Evolutionary conservation across 2,329 filamentous ascomycete species (phyloP), one percentile per base, ranked within the genome.

Genomic region (Endothia cerciana): DNA sequence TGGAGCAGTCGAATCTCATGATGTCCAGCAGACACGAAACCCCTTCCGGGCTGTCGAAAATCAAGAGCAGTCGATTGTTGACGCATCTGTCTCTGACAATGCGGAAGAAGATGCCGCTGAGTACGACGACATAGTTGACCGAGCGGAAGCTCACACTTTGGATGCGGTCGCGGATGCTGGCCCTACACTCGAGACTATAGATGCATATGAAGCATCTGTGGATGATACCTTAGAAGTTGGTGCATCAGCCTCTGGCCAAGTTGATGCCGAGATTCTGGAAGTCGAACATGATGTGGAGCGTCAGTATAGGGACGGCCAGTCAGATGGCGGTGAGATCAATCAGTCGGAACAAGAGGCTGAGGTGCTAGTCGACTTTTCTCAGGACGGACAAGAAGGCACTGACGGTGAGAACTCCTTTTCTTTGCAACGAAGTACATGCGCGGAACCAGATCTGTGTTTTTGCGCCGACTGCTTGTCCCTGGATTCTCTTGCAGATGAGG

Each of bases 321-420:
- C 45, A 10, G 19, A 8, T 45, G 19, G 45, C 10, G 60, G 49
- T n/a, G 53, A 63, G 58, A 40, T 53, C 15, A 17, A 25, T 30
- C 25, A 45, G 30, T 40, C 38, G 17, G 51, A 64, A 11, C 41
- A 49, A 30, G 51, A 62, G 19, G 45, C 63, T 17, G 64, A 51
- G 30, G 25, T 56, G 49, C 56, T 17, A 38, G 53, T 51, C n/a
- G 43, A 59, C 3, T 15, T 61, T 1, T 38, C 62, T n/a, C 47
- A 58, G 57, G 60, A 62, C 25, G 57, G 40, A 36, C 55, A 66
- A 17, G 64, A 56, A 51, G 33, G 33, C 47, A 63, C 30, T 59
- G 60, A 68, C 53, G 66, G 66, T 68, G 64, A 68, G 66, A 51
- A 58, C 19, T 36, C 38, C 28, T 63, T 45, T 61, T 47, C 30